Conservation (phyloP, 2,329 filamentous ascomycete species). For the Xylariaceae sp. region DNA sequence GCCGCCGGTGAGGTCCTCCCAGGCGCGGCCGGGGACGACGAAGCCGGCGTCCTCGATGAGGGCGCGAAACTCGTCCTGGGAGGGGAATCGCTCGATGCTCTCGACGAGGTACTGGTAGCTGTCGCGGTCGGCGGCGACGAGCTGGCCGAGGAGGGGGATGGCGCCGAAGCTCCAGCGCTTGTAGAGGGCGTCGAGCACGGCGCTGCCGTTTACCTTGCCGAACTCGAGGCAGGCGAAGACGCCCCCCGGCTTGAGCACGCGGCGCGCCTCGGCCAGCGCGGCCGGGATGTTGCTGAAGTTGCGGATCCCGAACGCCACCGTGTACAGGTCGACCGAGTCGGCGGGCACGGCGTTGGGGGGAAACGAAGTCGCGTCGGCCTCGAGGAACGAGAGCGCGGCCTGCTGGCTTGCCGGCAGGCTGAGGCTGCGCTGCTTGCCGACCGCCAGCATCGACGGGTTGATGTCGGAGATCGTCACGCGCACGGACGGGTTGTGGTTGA, state of each 20-base stretch:
- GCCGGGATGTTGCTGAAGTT: constrained; percentile 93
- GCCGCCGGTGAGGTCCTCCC: constrained; percentile 87
- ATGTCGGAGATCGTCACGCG: constrained; percentile 94
- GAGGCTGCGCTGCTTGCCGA: constrained; percentile 78
- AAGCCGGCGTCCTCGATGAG: constrained; percentile 90
- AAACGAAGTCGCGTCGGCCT: constrained; percentile 86
- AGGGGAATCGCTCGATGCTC: constrained; percentile 93
- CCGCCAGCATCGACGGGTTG: constrained; percentile 90
- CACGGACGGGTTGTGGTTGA: constrained; percentile 79
- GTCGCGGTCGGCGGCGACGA: constrained; percentile 90
- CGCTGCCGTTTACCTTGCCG: constrained; percentile 67
- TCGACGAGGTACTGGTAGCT: constrained; percentile 99
- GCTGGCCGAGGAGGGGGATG: constrained; percentile 91
- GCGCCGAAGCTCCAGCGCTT: constrained; percentile 95
- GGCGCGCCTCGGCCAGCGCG: constrained; percentile 79
- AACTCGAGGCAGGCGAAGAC: constrained; percentile 98
- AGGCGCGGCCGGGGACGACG: constrained; percentile 77
- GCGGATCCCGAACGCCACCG: constrained; percentile 94
- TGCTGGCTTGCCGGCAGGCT: constrained; percentile 58
- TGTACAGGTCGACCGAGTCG: constrained; percentile 88
- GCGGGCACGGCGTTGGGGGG: constrained; percentile 59
- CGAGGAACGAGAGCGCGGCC: constrained; percentile 70
- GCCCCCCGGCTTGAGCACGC: constrained; percentile 90
- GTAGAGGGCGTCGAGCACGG: constrained; percentile 81
- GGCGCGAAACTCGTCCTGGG: constrained; percentile 77